phyloP scores from a whole-genome alignment of 2,329 filamentous ascomycete species.

The Pyricularia pennisetigena region DNA sequence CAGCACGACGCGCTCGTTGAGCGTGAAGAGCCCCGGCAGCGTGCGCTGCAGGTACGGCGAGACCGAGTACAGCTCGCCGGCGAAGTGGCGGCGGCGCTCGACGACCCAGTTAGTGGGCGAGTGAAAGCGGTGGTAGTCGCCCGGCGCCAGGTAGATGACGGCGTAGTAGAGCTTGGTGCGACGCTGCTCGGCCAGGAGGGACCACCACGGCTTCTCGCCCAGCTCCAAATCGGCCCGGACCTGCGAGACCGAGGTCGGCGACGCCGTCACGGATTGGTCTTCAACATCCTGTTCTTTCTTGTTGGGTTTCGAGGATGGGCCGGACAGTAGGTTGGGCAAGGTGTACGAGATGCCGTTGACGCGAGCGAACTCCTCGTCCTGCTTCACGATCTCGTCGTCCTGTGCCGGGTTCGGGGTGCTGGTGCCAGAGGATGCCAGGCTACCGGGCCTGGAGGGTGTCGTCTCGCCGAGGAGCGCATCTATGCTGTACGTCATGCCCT shows the following conservation, averaged over 20 bases:
- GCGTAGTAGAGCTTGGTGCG: conserved; percentile 75
- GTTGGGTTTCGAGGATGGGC: conserved; percentile 36
- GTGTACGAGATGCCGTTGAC: conserved; percentile 95
- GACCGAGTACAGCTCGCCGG: conserved; percentile 89
- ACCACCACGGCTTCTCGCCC: conserved; percentile 61
- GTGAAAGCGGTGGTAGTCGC: conserved; percentile 98
- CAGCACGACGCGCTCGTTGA: conserved; percentile 92
- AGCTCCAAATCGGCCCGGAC: conserved; percentile 77
- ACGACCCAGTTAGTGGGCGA: conserved; percentile 93
- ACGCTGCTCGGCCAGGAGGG: conserved; percentile 49
- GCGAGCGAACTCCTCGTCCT: conserved; percentile 85
- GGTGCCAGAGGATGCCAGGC: conserved; percentile 24
- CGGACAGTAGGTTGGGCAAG: conserved; percentile 77
- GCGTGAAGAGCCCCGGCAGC: conserved; percentile 85
- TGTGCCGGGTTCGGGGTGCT: conserved; percentile 23
- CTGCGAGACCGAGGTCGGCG: conserved; percentile 65
- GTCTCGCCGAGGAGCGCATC: conserved; percentile 78
- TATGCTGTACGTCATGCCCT: conserved; percentile 95
- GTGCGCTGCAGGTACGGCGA: conserved; percentile 91
- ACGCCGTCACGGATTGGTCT: conserved; percentile 65
- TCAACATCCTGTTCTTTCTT: conserved; percentile 41
- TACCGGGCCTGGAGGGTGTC: conserved; percentile 35
- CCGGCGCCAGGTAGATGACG: conserved; percentile 91
- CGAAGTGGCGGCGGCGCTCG: conserved; percentile 90
- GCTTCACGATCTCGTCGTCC: conserved; percentile 58